Evolutionary conservation across 345 rosid genomes (phyloP).

Genomic region (Carallia brachiata): DNA sequence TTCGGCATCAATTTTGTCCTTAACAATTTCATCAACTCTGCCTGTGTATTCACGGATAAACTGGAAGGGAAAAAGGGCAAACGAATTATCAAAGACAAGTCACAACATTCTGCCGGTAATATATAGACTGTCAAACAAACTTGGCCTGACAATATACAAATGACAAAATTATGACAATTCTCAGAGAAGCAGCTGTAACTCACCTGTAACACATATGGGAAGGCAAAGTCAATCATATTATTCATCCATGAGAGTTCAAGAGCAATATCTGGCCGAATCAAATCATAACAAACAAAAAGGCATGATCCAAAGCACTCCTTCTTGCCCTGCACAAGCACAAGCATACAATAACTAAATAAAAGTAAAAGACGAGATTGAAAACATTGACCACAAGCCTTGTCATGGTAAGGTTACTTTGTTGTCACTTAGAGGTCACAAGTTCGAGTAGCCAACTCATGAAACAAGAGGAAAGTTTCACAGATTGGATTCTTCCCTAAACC

Average conservation of each 20-base stretch:
- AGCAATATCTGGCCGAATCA: conserved; percentile 74
- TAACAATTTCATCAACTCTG: conserved; percentile 77
- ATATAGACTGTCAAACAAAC: background rate
- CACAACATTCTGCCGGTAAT: background rate
- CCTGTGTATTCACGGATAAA: conserved; percentile 77
- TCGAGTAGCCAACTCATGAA: too few relatives aligned
- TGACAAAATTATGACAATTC: background rate
- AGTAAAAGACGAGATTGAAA: background rate
- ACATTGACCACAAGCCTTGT: background rate
- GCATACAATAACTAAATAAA: background rate
- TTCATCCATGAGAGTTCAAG: conserved; percentile 92
- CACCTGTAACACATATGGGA: conserved; percentile 53
- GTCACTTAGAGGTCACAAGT: too few relatives aligned
- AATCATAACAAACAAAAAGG: conserved; percentile 91
- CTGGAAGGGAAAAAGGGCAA: conserved; percentile 25
- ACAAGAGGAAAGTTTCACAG: too few relatives aligned
- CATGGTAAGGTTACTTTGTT: too few relatives aligned
- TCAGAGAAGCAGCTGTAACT: background rate
- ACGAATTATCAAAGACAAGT: background rate
- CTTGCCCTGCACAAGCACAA: conserved; percentile 50
- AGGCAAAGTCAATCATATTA: conserved; percentile 81
- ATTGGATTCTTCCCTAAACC: too few relatives aligned
- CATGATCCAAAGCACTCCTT: conserved; percentile 94
- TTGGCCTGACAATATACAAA: background rate
- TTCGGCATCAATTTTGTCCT: conserved; percentile 70